phyloP scores from a whole-genome alignment of 2,329 filamentous ascomycete species.

The Aureobasidium lini region DNA sequence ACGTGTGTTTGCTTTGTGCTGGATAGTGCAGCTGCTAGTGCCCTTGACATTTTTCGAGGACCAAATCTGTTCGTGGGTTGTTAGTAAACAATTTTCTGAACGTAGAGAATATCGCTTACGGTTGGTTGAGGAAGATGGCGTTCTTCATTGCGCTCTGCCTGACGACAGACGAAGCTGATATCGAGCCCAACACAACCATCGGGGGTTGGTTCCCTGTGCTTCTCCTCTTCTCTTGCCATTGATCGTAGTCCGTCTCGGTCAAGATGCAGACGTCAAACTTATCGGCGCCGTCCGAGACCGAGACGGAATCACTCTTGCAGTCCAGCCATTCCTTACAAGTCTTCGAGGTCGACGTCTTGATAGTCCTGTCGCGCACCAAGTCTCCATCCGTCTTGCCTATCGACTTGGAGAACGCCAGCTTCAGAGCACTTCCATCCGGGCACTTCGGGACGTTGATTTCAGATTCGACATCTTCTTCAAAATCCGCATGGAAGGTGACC shows the following conservation, averaged over 20 bases:
- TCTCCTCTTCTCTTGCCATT: conserved; percentile 7
- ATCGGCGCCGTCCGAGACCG: background rate
- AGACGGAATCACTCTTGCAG: background rate
- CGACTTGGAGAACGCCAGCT: background rate
- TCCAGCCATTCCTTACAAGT: conserved; percentile 13
- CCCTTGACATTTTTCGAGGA: conserved; percentile 19
- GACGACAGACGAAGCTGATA: background rate
- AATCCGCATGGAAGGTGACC: background rate
- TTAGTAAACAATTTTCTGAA: background rate
- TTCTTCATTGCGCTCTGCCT: background rate
- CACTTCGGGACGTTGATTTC: background rate
- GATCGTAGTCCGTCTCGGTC: conserved; percentile 10
- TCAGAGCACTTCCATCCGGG: background rate
- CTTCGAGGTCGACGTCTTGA: background rate
- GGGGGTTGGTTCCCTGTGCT: background rate
- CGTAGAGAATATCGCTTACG: background rate
- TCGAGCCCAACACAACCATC: conserved; percentile 8
- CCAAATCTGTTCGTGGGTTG: conserved; percentile 14
- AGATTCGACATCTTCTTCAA: background rate
- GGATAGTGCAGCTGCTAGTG: conserved; percentile 10
- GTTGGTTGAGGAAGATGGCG: conserved; percentile 14
- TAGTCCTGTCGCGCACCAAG: background rate
- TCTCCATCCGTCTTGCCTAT: background rate
- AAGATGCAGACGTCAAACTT: conserved; percentile 13
- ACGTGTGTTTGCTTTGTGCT: background rate